phyloP scores from a whole-genome alignment of 139 green algal genomes.

The Closterium sp. region DNA sequence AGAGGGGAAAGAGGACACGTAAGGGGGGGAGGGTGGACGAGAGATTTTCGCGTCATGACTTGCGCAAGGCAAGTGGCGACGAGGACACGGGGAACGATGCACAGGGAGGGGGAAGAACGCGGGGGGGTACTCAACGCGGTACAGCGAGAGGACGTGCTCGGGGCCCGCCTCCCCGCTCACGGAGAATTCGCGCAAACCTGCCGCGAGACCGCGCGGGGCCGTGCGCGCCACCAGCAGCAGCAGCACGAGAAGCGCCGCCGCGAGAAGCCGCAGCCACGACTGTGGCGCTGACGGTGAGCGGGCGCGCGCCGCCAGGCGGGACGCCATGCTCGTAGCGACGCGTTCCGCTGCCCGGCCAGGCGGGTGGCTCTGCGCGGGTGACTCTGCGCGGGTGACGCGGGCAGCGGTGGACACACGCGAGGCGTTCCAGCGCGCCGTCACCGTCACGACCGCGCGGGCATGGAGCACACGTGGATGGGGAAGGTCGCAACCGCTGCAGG shows the following conservation, averaged over 20 bases:
- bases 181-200: not conserved
- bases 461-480: too few relatives aligned
- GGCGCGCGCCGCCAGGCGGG: too few relatives aligned
- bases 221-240: not conserved
- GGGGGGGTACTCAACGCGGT: not conserved
- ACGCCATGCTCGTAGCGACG: not conserved
- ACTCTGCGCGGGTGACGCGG: too few relatives aligned
- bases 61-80: not conserved
- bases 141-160: not conserved
- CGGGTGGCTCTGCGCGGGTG: not conserved
- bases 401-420: too few relatives aligned
- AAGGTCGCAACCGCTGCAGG: too few relatives aligned
- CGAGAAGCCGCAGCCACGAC: not conserved
- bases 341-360: not conserved
- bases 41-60: not conserved
- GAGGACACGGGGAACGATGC: not conserved
- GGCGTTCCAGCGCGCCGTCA: too few relatives aligned
- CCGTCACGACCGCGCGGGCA: too few relatives aligned
- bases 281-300: too few relatives aligned
- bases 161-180: not conserved
- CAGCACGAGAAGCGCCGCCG: not conserved
- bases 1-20: not conserved
- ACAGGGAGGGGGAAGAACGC: not conserved
- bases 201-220: too few relatives aligned
- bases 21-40: not conserved